phyloP scores from a whole-genome alignment of 106 monocot species.

The Dioscorea alata region DNA sequence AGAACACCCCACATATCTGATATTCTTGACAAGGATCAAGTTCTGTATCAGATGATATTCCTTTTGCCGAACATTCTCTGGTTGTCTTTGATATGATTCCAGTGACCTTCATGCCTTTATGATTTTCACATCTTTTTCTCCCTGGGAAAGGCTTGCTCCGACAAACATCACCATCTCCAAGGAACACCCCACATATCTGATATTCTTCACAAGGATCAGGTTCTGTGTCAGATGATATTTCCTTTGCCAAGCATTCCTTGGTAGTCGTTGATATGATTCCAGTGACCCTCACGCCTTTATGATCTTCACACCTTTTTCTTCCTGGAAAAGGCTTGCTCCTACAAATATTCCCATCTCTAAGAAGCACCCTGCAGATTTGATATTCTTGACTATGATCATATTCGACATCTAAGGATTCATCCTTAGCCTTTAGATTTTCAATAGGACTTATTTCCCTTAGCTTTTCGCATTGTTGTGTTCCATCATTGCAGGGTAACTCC shows the following conservation, averaged over 20 bases:
- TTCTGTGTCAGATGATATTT: background rate
- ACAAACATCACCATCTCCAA: slow-evolving; percentile 32
- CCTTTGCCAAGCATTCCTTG: background rate
- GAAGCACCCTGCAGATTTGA: slow-evolving; percentile 16
- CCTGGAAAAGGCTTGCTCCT: background rate
- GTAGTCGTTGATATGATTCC: background rate
- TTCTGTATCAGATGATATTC: background rate
- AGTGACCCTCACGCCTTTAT: slow-evolving; percentile 22
- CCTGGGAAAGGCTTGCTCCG: slow-evolving; percentile 21
- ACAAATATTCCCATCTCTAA: slow-evolving; percentile 37
- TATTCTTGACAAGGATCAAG: background rate
- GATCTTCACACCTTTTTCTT: background rate
- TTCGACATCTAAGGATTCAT: background rate
- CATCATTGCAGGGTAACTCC: background rate
- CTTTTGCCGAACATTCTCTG: background rate
- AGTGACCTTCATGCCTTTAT: slow-evolving; percentile 30
- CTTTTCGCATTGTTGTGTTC: too few relatives aligned
- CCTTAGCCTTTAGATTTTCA: background rate
- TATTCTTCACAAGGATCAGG: background rate
- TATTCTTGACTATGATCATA: background rate
- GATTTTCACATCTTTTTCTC: slow-evolving; percentile 46
- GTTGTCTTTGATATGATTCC: background rate
- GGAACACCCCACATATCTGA: slow-evolving; percentile 16
- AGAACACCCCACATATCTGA: slow-evolving; percentile 16
- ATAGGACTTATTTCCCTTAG: too few relatives aligned